Conservation (phyloP, 306 rosid species). For the Quercus rubra region DNA sequence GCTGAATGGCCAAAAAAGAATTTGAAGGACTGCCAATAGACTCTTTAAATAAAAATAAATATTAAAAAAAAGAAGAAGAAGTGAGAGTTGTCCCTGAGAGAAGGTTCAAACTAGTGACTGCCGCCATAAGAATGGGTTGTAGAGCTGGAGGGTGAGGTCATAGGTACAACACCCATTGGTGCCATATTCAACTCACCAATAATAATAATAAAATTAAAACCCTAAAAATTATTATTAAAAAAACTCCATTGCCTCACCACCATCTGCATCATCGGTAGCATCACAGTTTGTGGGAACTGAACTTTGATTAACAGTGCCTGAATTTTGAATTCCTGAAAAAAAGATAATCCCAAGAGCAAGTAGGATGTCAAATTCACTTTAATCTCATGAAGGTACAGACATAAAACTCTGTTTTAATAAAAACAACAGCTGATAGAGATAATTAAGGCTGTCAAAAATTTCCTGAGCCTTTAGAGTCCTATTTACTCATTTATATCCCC, state of each 20-base stretch:
- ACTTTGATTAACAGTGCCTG: conserved; percentile 36
- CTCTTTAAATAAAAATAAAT: background rate
- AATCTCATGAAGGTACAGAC: background rate
- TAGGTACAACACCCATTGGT: too few species aligned
- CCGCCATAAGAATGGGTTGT: too few species aligned
- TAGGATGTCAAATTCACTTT: background rate
- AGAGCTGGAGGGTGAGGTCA: too few species aligned
- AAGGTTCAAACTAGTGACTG: too few species aligned
- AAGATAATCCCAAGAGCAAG: background rate
- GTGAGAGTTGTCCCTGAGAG: too few species aligned
- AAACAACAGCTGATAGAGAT: conserved; percentile 13
- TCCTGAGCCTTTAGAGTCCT: background rate
- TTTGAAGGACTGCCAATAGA: background rate
- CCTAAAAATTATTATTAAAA: background rate
- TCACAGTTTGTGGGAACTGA: conserved; percentile 37
- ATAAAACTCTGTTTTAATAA: background rate
- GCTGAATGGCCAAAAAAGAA: background rate
- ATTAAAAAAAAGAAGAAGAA: too few species aligned
- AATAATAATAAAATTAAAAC: background rate
- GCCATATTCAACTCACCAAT: too few species aligned
- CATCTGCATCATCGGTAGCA: conserved; percentile 58
- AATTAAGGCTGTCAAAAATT: conserved; percentile 1
- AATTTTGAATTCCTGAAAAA: conserved; percentile 57
- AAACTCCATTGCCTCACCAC: conserved; percentile 49
- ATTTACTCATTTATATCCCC: background rate